A percentile compares a stretch with the other conserved stretches of the same genome.
Conservation (phyloP, 768 basidiomycete species). For the Auriscalpium orientale region DNA sequence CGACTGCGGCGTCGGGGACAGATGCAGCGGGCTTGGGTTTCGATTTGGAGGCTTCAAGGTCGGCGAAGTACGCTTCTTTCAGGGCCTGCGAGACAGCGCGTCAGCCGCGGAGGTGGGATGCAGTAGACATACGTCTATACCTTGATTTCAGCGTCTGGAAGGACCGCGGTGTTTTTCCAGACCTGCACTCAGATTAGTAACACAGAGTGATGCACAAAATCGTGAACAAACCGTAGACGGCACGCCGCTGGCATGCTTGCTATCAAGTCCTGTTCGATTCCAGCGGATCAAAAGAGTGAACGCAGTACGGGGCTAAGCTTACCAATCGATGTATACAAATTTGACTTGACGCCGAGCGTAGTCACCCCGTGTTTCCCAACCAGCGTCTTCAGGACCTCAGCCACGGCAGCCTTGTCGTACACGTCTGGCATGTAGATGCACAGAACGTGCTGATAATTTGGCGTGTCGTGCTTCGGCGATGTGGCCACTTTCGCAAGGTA, state of each 20-base stretch:
- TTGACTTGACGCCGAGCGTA: slow-evolving; percentile 62
- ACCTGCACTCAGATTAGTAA: slow-evolving; percentile 30
- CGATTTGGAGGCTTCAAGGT: slow-evolving; percentile 27
- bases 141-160: slow-evolving; percentile 57
- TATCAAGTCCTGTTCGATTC: slow-evolving; percentile 49
- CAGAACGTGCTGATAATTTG: slow-evolving; percentile 55
- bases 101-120: background rate
- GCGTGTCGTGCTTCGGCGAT: slow-evolving; percentile 36
- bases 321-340: slow-evolving; percentile 63
- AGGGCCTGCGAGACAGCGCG: slow-evolving; percentile 36
- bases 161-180: slow-evolving; percentile 57
- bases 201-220: background rate
- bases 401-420: slow-evolving; percentile 54
- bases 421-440: slow-evolving; percentile 69
- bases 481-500: slow-evolving; percentile 61
- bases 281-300: background rate
- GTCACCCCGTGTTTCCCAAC: slow-evolving; percentile 57
- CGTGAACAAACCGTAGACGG: slow-evolving; percentile 49
- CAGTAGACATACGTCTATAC: slow-evolving; percentile 16
- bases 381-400: slow-evolving; percentile 63
- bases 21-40: slow-evolving; percentile 11
- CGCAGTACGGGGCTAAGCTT: slow-evolving; percentile 2
- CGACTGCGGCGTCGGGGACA: too few species aligned
- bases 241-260: slow-evolving; percentile 70
- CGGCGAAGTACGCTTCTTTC: slow-evolving; percentile 54